phyloP scores from a whole-genome alignment of 257 asterid genomes.

The Sherardia arvensis region DNA sequence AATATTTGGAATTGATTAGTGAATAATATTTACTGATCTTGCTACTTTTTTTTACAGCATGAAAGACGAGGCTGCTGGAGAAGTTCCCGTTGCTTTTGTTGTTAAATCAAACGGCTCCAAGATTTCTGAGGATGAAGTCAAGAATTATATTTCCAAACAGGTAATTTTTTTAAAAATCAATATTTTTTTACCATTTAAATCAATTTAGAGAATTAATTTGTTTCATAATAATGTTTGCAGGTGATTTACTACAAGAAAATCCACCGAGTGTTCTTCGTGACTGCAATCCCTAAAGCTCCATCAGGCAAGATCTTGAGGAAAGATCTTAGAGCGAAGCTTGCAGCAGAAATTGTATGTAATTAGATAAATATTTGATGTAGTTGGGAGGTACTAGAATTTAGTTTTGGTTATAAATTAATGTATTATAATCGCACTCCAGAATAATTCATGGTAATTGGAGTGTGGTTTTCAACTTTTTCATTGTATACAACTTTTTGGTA shows the following conservation, averaged over 20 bases:
- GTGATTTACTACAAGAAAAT: slow-evolving; percentile 56
- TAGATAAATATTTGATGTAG: neutral
- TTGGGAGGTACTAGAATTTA: neutral
- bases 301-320: slow-evolving; percentile 47
- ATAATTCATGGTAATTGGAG: neutral
- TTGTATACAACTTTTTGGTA: neutral
- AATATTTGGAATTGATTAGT: no score
- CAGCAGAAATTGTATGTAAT: slow-evolving; percentile 7
- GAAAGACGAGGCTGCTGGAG: slow-evolving; percentile 59
- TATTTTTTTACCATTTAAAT: no score
- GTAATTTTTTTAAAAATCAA: no score
- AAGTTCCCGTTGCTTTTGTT: slow-evolving; percentile 70
- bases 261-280: slow-evolving; percentile 35
- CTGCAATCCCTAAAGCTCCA: slow-evolving; percentile 48
- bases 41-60: slow-evolving; percentile 23
- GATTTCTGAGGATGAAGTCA: slow-evolving; percentile 43
- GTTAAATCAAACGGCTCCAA: slow-evolving; percentile 34
- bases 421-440: neutral
- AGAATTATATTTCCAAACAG: slow-evolving; percentile 41
- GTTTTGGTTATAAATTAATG: neutral
- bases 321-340: slow-evolving; percentile 27
- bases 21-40: neutral
- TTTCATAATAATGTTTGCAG: slow-evolving; percentile 20
- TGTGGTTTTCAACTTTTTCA: neutral
- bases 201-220: no score